Conservation (phyloP, 176 grass and related monocot genomes). For the Chrysopogon serrulatus region DNA sequence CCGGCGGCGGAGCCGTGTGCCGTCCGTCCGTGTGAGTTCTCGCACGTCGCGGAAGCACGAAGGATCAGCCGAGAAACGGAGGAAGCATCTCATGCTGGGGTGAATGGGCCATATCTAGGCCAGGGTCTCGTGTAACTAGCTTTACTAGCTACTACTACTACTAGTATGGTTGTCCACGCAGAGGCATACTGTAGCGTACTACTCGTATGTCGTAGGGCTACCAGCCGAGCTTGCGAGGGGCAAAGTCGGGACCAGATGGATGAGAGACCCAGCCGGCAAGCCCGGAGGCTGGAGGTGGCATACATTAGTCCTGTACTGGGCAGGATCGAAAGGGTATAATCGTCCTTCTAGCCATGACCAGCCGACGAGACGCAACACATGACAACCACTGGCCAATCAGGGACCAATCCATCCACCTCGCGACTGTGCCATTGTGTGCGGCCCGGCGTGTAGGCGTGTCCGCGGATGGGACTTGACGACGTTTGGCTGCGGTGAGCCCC, state of each 20-base stretch:
- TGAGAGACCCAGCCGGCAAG: too few species aligned
- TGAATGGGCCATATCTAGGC: too few species aligned
- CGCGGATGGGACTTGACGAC: conserved; percentile 41
- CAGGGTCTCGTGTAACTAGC: too few species aligned
- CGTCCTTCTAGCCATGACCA: neutral
- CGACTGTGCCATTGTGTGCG: neutral
- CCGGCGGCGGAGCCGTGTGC: neutral
- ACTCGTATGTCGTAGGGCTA: too few species aligned
- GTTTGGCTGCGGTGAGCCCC: neutral
- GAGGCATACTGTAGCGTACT: too few species aligned
- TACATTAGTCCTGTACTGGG: too few species aligned
- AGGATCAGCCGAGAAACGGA: neutral
- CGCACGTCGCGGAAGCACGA: neutral
- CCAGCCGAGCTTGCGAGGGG: too few species aligned
- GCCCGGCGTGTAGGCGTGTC: conserved; percentile 1
- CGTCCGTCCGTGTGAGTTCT: neutral
- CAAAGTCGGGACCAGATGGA: too few species aligned
- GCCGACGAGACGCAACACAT: neutral
- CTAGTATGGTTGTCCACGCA: too few species aligned
- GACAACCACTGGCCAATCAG: neutral
- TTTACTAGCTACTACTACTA: too few species aligned
- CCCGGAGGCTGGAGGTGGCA: too few species aligned
- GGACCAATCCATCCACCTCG: neutral
- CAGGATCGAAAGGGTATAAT: neutral
- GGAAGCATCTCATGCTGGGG: too few species aligned